Conservation (phyloP, 306 rosid species). For the Glycine latifolia region DNA sequence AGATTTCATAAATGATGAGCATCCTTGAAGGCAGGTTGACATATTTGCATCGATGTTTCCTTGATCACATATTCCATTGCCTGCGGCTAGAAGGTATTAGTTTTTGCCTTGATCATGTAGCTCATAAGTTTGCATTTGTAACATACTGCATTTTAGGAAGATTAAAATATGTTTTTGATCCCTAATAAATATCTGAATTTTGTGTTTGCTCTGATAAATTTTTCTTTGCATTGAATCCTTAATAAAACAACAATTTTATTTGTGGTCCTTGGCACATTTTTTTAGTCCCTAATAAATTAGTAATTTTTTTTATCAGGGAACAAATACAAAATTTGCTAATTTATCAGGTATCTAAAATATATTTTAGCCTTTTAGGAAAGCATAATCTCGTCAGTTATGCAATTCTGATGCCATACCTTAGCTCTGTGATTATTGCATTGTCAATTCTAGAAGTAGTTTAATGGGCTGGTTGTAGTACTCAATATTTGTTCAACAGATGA, state of each 20-base stretch:
- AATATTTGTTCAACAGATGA: neutral
- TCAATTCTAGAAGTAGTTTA: slow-evolving; percentile 2
- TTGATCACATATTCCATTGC: slow-evolving; percentile 38
- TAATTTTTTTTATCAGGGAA: no score
- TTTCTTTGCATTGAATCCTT: no score
- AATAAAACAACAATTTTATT: no score
- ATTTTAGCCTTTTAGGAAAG: neutral
- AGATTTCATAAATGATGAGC: slow-evolving; percentile 21
- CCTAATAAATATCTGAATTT: no score
- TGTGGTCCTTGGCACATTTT: no score
- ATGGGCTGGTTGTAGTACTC: slow-evolving; percentile 9
- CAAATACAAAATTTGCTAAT: no score
- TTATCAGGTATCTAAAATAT: no score
- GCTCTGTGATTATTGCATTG: slow-evolving; percentile 8
- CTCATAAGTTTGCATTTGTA: slow-evolving; percentile 16
- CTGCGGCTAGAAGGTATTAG: slow-evolving; percentile 45
- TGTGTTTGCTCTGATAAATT: no score
- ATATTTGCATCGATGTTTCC: slow-evolving; percentile 24
- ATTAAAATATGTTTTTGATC: no score
- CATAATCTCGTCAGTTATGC: neutral
- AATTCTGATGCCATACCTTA: slow-evolving; percentile 14
- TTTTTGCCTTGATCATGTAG: slow-evolving; percentile 33
- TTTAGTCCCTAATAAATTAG: no score
- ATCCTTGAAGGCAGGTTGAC: slow-evolving; percentile 49
- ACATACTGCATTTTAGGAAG: neutral